A percentile compares a stretch with the other conserved stretches of the same genome.
Evolutionary conservation across 177 flowering plant genomes (phyloP).

Genomic region (Vitis hybrid): DNA sequence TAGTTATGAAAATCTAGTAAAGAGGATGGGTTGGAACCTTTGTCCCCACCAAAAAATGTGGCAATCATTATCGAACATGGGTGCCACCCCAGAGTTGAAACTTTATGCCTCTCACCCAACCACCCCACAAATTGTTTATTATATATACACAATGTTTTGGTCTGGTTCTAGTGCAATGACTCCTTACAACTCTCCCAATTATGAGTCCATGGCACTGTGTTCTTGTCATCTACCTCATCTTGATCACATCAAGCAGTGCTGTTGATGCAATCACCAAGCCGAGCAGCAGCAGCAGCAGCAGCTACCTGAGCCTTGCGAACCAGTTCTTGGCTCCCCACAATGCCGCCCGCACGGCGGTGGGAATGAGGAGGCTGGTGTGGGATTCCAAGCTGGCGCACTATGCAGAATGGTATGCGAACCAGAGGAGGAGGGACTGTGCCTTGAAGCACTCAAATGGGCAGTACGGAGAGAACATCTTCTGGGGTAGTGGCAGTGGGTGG

Average conservation of each 20-base stretch:
- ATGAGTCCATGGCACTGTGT: neutral
- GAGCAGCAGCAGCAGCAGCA: neutral
- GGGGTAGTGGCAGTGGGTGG: slow-evolving; percentile 40
- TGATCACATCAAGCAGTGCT: slow-evolving; percentile 10
- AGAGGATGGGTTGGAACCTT: too few species aligned
- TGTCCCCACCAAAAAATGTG: slow-evolving; percentile 9
- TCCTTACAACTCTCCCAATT: neutral
- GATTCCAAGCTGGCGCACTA: slow-evolving; percentile 24
- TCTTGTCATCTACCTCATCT: neutral
- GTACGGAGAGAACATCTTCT: slow-evolving; percentile 42
- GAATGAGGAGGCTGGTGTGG: slow-evolving; percentile 30
- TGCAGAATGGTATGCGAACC: slow-evolving; percentile 31
- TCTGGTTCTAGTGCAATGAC: neutral
- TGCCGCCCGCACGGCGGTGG: slow-evolving; percentile 20
- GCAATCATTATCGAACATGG: slow-evolving; percentile 44
- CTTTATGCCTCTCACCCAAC: slow-evolving; percentile 1
- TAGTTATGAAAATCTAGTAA: too few species aligned
- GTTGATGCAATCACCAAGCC: neutral
- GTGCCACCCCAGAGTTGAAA: slow-evolving; percentile 31
- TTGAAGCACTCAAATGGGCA: slow-evolving; percentile 38
- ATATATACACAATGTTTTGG: neutral
- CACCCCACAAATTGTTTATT: neutral
- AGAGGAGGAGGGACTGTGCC: slow-evolving; percentile 28
- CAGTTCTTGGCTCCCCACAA: slow-evolving; percentile 39
- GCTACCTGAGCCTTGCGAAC: slow-evolving; percentile 5